Evolutionary conservation across 2,329 filamentous ascomycete genomes (phyloP).

Genomic region (Fusarium neocosmosporiellum): DNA sequence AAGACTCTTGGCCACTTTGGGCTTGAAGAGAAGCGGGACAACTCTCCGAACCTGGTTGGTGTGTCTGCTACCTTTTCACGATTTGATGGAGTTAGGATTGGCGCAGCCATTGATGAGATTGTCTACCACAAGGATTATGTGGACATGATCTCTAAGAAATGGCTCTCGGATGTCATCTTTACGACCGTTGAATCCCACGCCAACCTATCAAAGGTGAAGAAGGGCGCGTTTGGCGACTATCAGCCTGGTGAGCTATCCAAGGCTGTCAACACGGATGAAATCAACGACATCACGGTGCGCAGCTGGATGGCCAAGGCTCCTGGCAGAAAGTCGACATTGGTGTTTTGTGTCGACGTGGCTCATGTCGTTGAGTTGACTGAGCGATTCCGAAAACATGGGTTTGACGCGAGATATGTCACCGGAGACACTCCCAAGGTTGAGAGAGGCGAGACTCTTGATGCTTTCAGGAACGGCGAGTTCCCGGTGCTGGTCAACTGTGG

Average conservation of each 20-base stretch:
- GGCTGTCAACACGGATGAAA: conserved; percentile 82
- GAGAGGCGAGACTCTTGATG: conserved; percentile 76
- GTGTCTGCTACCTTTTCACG: conserved; percentile 86
- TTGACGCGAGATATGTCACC: conserved; percentile 90
- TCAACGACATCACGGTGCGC: conserved; percentile 86
- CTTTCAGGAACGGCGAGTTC: conserved; percentile 81
- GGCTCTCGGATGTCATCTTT: conserved; percentile 92
- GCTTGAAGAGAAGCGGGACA: conserved; percentile 60
- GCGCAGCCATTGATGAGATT: conserved; percentile 90
- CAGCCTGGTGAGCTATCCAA: conserved; percentile 79
- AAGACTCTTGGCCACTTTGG: conserved; percentile 82
- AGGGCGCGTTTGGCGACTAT: conserved; percentile 78
- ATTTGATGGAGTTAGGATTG: conserved; percentile 85
- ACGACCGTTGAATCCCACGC: conserved; percentile 89
- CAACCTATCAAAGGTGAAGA: conserved; percentile 78
- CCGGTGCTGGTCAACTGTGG: conserved; percentile 94
- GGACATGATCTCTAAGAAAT: conserved; percentile 84
- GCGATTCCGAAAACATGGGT: conserved; percentile 79
- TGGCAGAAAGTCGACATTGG: conserved; percentile 83
- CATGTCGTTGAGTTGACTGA: conserved; percentile 82
- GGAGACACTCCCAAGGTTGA: conserved; percentile 78
- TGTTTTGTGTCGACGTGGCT: conserved; percentile 91
- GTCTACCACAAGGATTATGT: conserved; percentile 87
- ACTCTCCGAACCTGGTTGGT: conserved; percentile 78
- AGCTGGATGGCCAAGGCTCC: conserved; percentile 85